phyloP scores from a whole-genome alignment of 225 moss, liverwort and hornwort genomes.

The Antitrichia curtipendula region DNA sequence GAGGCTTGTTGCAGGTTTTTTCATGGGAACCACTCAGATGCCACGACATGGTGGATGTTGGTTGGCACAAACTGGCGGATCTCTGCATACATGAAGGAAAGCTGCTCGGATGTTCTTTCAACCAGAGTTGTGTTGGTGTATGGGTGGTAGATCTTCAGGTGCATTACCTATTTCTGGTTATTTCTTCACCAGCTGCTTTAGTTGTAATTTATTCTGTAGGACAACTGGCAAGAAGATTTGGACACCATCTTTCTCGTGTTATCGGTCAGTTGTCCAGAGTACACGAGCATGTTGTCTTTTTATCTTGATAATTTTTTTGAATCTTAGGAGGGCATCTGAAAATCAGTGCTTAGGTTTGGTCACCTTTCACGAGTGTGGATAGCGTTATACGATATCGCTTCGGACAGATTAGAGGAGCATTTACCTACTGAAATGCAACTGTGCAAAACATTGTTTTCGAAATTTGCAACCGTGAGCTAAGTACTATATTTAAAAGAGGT shows the following conservation, averaged over 20 bases:
- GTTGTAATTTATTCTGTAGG: neutral
- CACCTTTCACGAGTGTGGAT: neutral
- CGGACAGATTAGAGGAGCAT: neutral
- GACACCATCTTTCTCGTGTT: neutral
- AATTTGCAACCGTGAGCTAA: neutral
- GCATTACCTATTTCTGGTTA: neutral
- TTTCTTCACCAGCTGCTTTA: neutral
- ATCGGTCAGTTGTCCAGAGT: neutral
- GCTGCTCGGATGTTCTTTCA: conserved; percentile 94
- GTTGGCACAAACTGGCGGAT: conserved; percentile 98
- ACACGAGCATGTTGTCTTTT: neutral
- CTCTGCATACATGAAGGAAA: conserved; percentile 94
- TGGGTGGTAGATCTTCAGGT: conserved; percentile 99
- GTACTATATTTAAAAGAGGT: neutral
- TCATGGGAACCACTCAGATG: conserved; percentile 99
- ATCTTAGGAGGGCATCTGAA: neutral
- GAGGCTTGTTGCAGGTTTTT: conserved; percentile 47
- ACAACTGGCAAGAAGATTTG: neutral
- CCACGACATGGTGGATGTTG: conserved; percentile 97
- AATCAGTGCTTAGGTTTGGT: neutral
- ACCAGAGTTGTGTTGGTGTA: conserved; percentile 96
- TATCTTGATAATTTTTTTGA: neutral
- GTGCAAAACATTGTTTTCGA: neutral
- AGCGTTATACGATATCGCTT: neutral
- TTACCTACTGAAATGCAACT: neutral